Evolutionary conservation across 208 protist species (phyloP), one percentile per base, ranked within the genome.

Genomic region (Polymyxa betae): DNA sequence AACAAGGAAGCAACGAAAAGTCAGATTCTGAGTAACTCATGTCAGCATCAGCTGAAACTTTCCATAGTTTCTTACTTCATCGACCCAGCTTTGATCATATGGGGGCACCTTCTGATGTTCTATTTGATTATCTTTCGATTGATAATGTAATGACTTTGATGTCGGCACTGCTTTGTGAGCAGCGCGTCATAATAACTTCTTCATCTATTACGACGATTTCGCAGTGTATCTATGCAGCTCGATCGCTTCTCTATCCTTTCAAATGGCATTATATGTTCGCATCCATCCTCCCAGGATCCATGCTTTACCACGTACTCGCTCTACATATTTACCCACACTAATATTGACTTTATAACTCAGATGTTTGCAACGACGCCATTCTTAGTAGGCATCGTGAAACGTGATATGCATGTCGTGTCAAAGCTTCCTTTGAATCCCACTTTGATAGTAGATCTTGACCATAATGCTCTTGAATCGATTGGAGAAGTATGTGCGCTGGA

Each of bases 271-370:
- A 82, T 35, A 16, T 20, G n/a, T 82, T 82, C 35, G n/a, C 16
- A 45, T 43, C 72, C 16, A n/a, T 82, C n/a, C n/a, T 82, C 16
- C 72, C 72, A 82, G 5, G 10, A 45, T 82, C 5, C 35, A 35
- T 82, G 35, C 72, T 82, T 82, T n/a, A 82, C 72, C 72, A 82
- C n/a, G 72, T 82, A 40, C 5, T 5, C 12, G 72, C n/a, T 82
- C 16, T 12, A 5, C 24, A 5, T 29, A 5, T 60, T 60, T 29
- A 29, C 24, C 5, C 49, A 60, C 12, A 29, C 24, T 5, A 60
- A 60, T 29, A 82, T 43, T 82, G n/a, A 82, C 72, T 35, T 60
- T 35, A n/a, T 43, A 38, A 43, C 35, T 20, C 40, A 82, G 72
- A 35, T n/a, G n/a, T 43, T 82, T 35, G 5, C 72, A 20, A 5